Base-by-base conservation (phyloP, 176 grass and related monocot species). In the Rhynchospora breviuscula region DNA sequence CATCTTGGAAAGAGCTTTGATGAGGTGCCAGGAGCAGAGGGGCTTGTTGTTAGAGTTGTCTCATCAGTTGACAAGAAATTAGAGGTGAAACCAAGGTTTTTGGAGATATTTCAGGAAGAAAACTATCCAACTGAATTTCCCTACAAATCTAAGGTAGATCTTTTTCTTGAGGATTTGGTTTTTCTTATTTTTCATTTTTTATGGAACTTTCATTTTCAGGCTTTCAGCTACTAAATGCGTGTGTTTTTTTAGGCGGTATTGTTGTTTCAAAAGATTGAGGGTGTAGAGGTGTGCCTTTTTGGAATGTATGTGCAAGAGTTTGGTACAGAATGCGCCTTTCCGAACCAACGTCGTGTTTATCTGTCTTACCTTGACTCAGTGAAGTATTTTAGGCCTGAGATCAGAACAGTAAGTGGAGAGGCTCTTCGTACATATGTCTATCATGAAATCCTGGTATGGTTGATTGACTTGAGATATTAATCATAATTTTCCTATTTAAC, bases 241-340 rank as follows among this genome's bases (percentile, higher is more conserved):
- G 23, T 54, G 57, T 51, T 90, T 87, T 87, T 89, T 61, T 89
- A 99, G 97, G 97, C 97, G 71, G 82, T 99, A 83, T 90, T 99
- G 68, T 89, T 99, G 79, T 99, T 99, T 86, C 97, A 99, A 86
- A 99, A 90, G 89, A 99, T 99, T 83, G 97, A 99, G 93, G 97
- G 97, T 33, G 97, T 99, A 70, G 97, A 99, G 93, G 97, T 99
- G 67, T 99, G 97, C 85, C 84, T 99, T 49, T 99, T 99, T 86
- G 97, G 97, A 73, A 99, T 99, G 97, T 99, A 99, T 88, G 97
- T 99, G 76, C 97, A 99, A 92, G 97, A 99, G 87, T 99, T 99
- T 89, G 97, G 97, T 83, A 91, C 91, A 2, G 97, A 99, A 67
- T 95, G 91, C 68, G 78, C 89, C 78, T 94, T 88, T 43, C 97